Percentiles rank a stretch among this genome's conserved stretches.
These are phyloP conservation scores for Daldinia sp. DNA, from an alignment of 2,329 filamentous ascomycete genomes.

Conservation along the genomic window DNA sequence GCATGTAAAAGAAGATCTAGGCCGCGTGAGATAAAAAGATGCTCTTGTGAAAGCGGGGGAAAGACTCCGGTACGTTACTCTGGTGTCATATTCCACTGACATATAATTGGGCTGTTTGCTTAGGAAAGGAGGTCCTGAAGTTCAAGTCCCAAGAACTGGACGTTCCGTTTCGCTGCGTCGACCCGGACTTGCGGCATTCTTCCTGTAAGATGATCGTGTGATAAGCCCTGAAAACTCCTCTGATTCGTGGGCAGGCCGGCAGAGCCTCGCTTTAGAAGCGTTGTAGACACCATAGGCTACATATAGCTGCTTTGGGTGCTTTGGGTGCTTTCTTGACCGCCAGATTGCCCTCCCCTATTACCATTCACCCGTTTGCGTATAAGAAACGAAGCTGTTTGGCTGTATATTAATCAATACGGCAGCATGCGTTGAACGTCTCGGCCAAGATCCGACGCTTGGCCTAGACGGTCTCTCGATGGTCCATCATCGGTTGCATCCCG, in stretches of 20 bases:
- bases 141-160: slow-evolving; percentile 20
- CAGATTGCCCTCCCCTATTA: slow-evolving; percentile 14
- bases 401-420: slow-evolving; percentile 26
- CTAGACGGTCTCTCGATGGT: slow-evolving; percentile 31
- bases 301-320: slow-evolving; percentile 11
- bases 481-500: slow-evolving; percentile 31
- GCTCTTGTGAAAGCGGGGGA: slow-evolving; percentile 21
- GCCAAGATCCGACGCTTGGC: slow-evolving; percentile 40
- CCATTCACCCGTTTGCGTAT: slow-evolving; percentile 36
- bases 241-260: slow-evolving; percentile 34
- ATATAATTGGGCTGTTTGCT: slow-evolving; percentile 28
- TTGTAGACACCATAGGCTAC: slow-evolving; percentile 25
- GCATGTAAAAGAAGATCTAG: slow-evolving; percentile 5
- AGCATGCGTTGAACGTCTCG: slow-evolving; percentile 31
- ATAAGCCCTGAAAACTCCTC: slow-evolving; percentile 29
- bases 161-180: slow-evolving; percentile 35
- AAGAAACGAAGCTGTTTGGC: slow-evolving; percentile 33
- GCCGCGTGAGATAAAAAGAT: slow-evolving; percentile 14
- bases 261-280: slow-evolving; percentile 35
- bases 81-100: slow-evolving; percentile 8
- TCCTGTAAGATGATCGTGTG: slow-evolving; percentile 44
- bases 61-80: slow-evolving; percentile 24
- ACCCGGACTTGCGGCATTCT: slow-evolving; percentile 41
- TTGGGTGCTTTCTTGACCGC: slow-evolving; percentile 38
- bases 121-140: slow-evolving; percentile 18